These are phyloP conservation scores for Cladobotryum protrusum DNA, from an alignment of 2,329 filamentous ascomycete genomes.

Conservation along the genomic window DNA sequence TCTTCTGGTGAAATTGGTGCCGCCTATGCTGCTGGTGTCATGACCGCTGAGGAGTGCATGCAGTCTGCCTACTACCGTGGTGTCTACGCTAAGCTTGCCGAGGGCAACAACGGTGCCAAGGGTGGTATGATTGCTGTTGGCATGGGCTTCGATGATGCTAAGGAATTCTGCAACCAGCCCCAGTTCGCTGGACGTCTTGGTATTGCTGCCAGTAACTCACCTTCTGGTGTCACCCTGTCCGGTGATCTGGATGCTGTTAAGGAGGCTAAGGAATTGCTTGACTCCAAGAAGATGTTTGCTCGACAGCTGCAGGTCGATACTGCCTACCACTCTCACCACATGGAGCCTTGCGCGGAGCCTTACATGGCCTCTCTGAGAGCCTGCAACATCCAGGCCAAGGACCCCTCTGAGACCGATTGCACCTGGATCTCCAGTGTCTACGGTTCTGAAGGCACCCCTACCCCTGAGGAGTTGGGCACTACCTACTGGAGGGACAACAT, in stretches of 20 bases:
- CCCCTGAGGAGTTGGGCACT: not conserved
- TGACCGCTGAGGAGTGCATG: conserved; percentile 23
- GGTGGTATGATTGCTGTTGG: conserved; percentile 5
- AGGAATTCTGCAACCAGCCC: not conserved
- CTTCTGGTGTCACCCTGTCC: conserved; percentile 21
- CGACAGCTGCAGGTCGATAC: conserved; percentile 21
- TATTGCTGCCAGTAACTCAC: conserved; percentile 29
- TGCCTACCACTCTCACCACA: conserved; percentile 27
- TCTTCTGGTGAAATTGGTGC: conserved; percentile 46
- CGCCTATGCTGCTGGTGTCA: conserved; percentile 40
- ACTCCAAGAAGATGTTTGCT: conserved; percentile 18
- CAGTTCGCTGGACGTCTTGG: conserved; percentile 19
- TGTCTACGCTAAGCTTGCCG: not conserved
- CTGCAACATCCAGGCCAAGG: not conserved
- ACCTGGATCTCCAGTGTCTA: not conserved
- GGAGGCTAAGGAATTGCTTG: conserved; percentile 17
- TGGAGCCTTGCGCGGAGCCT: conserved; percentile 11
- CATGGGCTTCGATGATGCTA: not conserved
- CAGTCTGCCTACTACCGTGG: conserved; percentile 5
- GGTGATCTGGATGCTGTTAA: conserved; percentile 21
- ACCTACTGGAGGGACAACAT: conserved; percentile 1
- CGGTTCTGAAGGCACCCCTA: not conserved
- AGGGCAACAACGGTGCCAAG: not conserved
- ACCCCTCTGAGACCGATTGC: not conserved
- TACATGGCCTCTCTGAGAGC: not conserved